Evolutionary conservation across 176 grass and related monocot species (phyloP), one percentile per base, ranked within the genome.

Genomic region (Eleusine indica): DNA sequence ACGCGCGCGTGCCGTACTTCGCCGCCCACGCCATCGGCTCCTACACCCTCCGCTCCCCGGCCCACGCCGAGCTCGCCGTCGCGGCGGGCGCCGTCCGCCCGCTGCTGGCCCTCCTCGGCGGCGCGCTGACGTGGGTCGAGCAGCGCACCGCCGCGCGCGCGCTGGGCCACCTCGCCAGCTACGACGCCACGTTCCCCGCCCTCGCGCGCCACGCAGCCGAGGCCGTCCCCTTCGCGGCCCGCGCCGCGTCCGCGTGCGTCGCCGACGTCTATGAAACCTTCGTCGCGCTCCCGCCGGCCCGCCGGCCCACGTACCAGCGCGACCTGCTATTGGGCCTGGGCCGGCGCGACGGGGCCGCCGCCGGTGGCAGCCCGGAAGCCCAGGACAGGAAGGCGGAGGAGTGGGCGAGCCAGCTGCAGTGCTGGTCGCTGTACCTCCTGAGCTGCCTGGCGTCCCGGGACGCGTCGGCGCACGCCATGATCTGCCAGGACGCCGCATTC

Each of bases 331-430:
- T 94, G 52, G 75, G 86, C 2, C 66, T 35, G 32, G 32, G 32
- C 32, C 32, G 32, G 32, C 32, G 32, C 32, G 32, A 35, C 32
- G 32, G 1, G 1, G 32, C 90, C 15, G 89, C 17, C 30, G 87
- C 85, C 10, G 85, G 57, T 6, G 64, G 8, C 25, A 25, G 25
- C 5, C 10, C 35, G 4, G 96, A 90, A 39, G 82, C 67, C 51
- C 93, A 96, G 91, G 70, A 96, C 21, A 68, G 89, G 60, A 95
- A 95, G 86, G 96, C 91, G 9, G 96, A 99, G 78, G 93, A 99
- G 51, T 99, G 96, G 96, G 93, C 96, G 12, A 96, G 91, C 89
- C 96, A 99, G 87, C 93, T 99, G 51, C 96, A 99, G 89, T 96
- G 96, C 74, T 99, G 96, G 96, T 99, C 91, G 7, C 93, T 99